Conservation (phyloP, 768 basidiomycete genomes). For the Suillus variegatus region DNA sequence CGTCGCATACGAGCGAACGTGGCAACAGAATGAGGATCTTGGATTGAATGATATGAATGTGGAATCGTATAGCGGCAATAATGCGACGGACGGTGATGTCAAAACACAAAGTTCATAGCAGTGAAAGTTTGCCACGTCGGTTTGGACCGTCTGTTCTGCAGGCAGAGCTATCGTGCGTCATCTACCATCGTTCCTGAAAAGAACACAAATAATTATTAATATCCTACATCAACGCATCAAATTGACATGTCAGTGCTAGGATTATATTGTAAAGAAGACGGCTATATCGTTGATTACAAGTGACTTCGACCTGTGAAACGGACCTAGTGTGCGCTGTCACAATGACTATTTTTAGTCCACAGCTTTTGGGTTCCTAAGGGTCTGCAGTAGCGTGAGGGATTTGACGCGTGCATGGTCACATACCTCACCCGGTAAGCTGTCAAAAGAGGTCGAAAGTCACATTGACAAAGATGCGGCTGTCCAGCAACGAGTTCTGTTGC, state of each 20-base stretch:
- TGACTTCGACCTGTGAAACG: background rate
- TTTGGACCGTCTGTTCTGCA: background rate
- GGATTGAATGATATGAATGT: constrained; percentile 91
- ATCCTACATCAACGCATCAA: background rate
- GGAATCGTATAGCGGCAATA: constrained; percentile 36
- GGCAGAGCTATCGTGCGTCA: background rate
- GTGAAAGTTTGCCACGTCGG: background rate
- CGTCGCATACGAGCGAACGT: constrained; percentile 80
- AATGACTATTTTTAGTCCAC: background rate
- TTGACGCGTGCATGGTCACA: too few relatives aligned
- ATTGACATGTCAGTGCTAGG: background rate
- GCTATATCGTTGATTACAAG: background rate
- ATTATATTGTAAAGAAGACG: background rate
- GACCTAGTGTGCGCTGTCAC: background rate
- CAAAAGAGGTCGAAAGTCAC: too few relatives aligned
- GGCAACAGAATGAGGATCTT: constrained; percentile 92
- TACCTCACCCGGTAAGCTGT: too few relatives aligned
- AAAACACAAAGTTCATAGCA: constrained; percentile 4
- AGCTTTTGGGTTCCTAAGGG: background rate
- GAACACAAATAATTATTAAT: background rate
- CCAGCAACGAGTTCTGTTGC: too few relatives aligned
- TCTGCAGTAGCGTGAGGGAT: too few relatives aligned
- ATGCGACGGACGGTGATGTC: constrained; percentile 9
- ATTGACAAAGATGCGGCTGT: too few relatives aligned
- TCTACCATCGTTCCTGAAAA: background rate